Conservation (phyloP, 23 red algal genomes). For the Gracilariopsis chorda region DNA sequence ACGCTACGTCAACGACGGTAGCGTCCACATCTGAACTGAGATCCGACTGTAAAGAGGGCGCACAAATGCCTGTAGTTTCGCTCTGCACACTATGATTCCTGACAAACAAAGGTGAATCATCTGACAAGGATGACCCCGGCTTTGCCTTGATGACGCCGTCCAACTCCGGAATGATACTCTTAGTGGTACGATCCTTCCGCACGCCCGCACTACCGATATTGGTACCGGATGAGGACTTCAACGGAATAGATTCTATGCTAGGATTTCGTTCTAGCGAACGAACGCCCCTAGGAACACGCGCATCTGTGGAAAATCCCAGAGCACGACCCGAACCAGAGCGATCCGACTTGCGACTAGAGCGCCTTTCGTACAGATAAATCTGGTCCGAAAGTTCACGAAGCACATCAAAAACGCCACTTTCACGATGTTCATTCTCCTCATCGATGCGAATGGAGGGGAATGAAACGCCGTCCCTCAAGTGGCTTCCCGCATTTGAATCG, state of each 20-base stretch:
- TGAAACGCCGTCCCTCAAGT: not conserved
- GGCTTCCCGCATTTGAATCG: not conserved
- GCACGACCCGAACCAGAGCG: not conserved
- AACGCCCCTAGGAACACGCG: too few relatives aligned
- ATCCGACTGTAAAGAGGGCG: not conserved
- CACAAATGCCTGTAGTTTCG: not conserved
- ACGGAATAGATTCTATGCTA: not conserved
- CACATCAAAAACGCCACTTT: not conserved
- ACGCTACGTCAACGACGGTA: not conserved
- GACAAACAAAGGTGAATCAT: not conserved
- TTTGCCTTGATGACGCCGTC: not conserved
- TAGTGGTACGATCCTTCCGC: not conserved
- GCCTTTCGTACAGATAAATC: not conserved
- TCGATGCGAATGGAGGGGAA: conserved; percentile 1
- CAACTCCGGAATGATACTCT: not conserved
- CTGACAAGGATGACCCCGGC: not conserved
- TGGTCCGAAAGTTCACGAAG: conserved; percentile 29
- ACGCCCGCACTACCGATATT: not conserved
- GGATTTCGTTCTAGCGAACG: not conserved
- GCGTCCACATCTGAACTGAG: not conserved
- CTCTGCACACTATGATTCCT: not conserved
- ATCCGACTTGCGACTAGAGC: not conserved
- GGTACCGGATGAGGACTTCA: not conserved
- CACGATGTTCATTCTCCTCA: not conserved
- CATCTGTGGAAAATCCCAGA: not conserved